These are phyloP conservation scores for Thalassiosira exigua DNA, from an alignment of 352 stramenopile genomes.

Conservation along the genomic window DNA sequence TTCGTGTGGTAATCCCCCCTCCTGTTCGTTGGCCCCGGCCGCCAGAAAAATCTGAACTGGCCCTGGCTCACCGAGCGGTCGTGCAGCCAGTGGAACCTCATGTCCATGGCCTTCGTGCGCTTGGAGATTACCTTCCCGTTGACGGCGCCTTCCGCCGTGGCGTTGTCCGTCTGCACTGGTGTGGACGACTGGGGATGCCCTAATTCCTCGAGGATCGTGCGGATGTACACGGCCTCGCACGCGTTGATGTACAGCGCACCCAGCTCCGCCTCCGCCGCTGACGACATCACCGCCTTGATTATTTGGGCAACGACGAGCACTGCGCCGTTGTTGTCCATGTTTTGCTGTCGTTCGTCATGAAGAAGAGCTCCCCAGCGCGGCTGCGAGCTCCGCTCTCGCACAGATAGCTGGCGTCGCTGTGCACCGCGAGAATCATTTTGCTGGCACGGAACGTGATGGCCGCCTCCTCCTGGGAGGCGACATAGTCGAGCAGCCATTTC, in stretches of 20 bases:
- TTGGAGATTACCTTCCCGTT: slow-evolving; percentile 5
- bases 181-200: slow-evolving; percentile 29
- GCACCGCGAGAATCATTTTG: slow-evolving; percentile 36
- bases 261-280: slow-evolving; percentile 54
- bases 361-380: slow-evolving; percentile 31
- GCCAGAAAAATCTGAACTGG: slow-evolving; percentile 47
- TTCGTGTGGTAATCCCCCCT: slow-evolving; percentile 55
- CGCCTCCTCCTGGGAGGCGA: slow-evolving; percentile 33
- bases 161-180: slow-evolving; percentile 50
- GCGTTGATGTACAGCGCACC: slow-evolving; percentile 46
- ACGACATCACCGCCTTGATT: slow-evolving; percentile 53
- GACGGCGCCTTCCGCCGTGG: too few relatives aligned
- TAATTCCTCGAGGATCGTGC: slow-evolving; percentile 49
- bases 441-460: slow-evolving; percentile 14
- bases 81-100: too few relatives aligned
- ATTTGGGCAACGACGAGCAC: too few relatives aligned
- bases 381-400: slow-evolving; percentile 19
- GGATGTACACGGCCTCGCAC: slow-evolving; percentile 25
- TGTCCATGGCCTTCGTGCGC: slow-evolving; percentile 30
- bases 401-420: slow-evolving; percentile 49
- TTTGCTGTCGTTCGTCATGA: slow-evolving; percentile 12
- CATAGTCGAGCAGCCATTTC: slow-evolving; percentile 30
- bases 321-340: too few relatives aligned
- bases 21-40: slow-evolving; percentile 21
- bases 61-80: slow-evolving; percentile 10